A percentile compares a stretch with the other conserved stretches of the same genome.
phyloP scores from a whole-genome alignment of 1,139 yeast genomes.

The Tardiomyces blankii region DNA sequence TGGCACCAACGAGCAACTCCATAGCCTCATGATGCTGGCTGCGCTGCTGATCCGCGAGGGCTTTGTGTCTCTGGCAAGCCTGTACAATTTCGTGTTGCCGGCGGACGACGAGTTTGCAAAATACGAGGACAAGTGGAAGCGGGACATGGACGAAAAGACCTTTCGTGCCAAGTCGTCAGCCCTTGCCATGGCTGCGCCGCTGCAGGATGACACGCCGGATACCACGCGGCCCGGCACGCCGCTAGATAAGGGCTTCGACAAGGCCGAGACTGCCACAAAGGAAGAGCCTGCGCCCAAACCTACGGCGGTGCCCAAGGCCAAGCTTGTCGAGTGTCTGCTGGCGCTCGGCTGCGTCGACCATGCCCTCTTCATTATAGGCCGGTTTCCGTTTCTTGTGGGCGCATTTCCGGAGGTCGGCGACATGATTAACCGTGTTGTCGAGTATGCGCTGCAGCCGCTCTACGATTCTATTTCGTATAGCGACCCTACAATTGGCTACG shows the following conservation, averaged over 20 bases:
- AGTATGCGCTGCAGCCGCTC: slow-evolving; percentile 41
- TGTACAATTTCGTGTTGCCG: slow-evolving; percentile 6
- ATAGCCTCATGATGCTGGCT: not conserved
- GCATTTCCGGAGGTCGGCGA: slow-evolving; percentile 42
- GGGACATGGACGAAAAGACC: not conserved
- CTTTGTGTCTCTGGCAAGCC: slow-evolving; percentile 4
- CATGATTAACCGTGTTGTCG: slow-evolving; percentile 40
- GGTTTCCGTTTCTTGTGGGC: slow-evolving; percentile 52
- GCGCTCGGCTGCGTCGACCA: slow-evolving; percentile 57
- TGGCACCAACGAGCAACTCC: slow-evolving; percentile 30
- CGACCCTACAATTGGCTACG: not conserved
- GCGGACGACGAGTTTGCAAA: not conserved
- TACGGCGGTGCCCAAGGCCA: slow-evolving; percentile 23
- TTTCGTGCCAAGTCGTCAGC: slow-evolving; percentile 5
- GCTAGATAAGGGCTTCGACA: slow-evolving; percentile 4
- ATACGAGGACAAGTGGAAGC: slow-evolving; percentile 2
- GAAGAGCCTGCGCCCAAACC: slow-evolving; percentile 4
- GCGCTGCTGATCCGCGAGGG: slow-evolving; percentile 6
- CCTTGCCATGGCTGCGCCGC: slow-evolving; percentile 10
- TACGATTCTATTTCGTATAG: slow-evolving; percentile 18
- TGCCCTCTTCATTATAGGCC: slow-evolving; percentile 45
- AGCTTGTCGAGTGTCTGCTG: slow-evolving; percentile 44
- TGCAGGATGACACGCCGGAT: slow-evolving; percentile 28
- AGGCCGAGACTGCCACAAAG: slow-evolving; percentile 8
- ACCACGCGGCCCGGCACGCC: slow-evolving; percentile 24